Base-by-base conservation (phyloP, 441 rosid species). In the Dalechampia spathulata region DNA sequence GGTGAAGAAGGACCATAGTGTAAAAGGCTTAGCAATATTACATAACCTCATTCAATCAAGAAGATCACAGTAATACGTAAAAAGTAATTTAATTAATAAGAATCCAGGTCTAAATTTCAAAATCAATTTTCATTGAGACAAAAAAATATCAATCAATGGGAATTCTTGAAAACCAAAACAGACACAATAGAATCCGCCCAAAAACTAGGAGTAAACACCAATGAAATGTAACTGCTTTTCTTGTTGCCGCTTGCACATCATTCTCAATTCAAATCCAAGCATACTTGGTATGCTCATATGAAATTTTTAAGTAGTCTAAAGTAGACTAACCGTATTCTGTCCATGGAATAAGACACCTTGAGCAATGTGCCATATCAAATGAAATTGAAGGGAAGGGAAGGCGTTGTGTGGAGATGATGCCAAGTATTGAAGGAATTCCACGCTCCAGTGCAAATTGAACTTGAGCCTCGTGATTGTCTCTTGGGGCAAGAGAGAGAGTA, bases 351-450 rank as follows among this genome's bases (percentile, higher is more conserved):
- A 93, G 97, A 79, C 99, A 89, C 73, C 99, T 82, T 21, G 99
- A 93, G 84, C 99, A 93, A 76, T 93, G 99, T 73, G 99, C 99
- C 97, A 93, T 86, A 71, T 93, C 99, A 49, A 93, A 93, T 34
- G 97, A 82, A 62, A 75, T 85, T 6, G 99, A 93, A 14, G 99
- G 96, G 79, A 89, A 93, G 42, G 97, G 92, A 38, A 92, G 94
- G 36, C 99, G 88, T 47, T 92, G 99, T 5, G 99, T 92, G 13
- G 99, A 86, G 69, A 92, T 92, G 68, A 92, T 85, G 77, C 99
- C 99, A 10, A 92, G 90, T 21, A 89, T 82, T 9, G 99, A 96
- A 4, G 99, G 99, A 53, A 92, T 86, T 64, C 99, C 99, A 40
- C 98, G 95, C 71, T 92, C 98, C 69, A 92, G 45, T 13, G 99